Percentiles rank a stretch among this genome's conserved stretches.
phyloP scores from a whole-genome alignment of 73 alveolate species.

The Paraurostyla sp. region DNA sequence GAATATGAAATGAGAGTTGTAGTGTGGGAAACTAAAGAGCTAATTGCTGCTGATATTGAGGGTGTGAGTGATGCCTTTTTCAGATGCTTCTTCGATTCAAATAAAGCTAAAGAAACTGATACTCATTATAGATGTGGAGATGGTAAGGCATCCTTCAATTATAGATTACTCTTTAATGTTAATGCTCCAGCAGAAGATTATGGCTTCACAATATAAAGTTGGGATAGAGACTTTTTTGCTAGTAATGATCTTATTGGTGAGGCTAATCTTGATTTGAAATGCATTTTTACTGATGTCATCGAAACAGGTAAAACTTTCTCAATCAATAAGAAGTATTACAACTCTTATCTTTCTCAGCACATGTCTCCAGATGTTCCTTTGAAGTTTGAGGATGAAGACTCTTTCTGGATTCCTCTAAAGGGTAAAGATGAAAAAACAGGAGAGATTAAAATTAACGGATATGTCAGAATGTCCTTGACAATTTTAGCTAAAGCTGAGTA shows the following conservation, averaged over 20 bases:
- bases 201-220: constrained; percentile 83
- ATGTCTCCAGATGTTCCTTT: constrained; percentile 65
- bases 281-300: constrained; percentile 39
- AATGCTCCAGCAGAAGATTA: constrained; percentile 80
- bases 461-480: constrained; percentile 49
- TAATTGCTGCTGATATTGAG: constrained; percentile 89
- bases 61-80: constrained; percentile 95
- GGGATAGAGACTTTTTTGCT: constrained; percentile 93
- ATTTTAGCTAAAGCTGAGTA: constrained; percentile 79
- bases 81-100: constrained; percentile 85
- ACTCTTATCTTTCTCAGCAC: constrained; percentile 49
- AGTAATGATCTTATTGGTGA: constrained; percentile 94
- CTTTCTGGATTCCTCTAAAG: constrained; percentile 81
- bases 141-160: constrained; percentile 93
- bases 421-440: constrained; percentile 77
- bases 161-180: constrained; percentile 91
- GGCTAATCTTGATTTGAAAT: constrained; percentile 36
- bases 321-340: constrained; percentile 67
- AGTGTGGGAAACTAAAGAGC: constrained; percentile 96
- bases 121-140: constrained; percentile 92
- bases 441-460: constrained; percentile 80
- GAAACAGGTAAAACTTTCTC: constrained; percentile 49
- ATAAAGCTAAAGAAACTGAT: constrained; percentile 92
- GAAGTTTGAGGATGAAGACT: constrained; percentile 78
- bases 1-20: constrained; percentile 92